Percentiles rank a stretch among this genome's conserved stretches.
phyloP scores from a whole-genome alignment of 1,284 basidiomycete species.

The Malassezia sympodialis region DNA sequence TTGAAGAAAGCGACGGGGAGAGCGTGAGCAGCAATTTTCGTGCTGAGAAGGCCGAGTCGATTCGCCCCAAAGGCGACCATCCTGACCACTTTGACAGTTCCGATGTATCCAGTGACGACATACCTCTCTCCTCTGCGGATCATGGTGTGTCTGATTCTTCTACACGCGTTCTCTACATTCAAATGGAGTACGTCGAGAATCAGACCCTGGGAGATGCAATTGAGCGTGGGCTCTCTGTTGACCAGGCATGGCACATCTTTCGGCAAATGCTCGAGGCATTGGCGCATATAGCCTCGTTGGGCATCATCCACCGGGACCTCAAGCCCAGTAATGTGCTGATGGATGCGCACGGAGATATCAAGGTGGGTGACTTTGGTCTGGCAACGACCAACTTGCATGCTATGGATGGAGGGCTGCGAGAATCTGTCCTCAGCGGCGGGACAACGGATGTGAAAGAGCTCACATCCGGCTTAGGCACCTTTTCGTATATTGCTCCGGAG shows the following conservation, averaged over 20 bases:
- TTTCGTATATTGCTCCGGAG: constrained; percentile 80
- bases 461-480: constrained; percentile 66
- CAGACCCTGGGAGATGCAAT: constrained; percentile 44
- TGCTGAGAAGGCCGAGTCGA: too few relatives aligned
- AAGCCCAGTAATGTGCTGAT: constrained; percentile 46
- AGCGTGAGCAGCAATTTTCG: not conserved
- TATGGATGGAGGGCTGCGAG: constrained; percentile 45
- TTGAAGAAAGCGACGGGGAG: not conserved
- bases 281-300: constrained; percentile 72
- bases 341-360: constrained; percentile 64
- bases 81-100: not conserved
- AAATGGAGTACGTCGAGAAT: constrained; percentile 58
- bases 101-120: not conserved
- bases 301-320: constrained; percentile 78
- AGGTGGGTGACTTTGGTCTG: constrained; percentile 89
- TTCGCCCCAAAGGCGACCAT: not conserved
- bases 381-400: constrained; percentile 49
- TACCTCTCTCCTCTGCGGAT: not conserved
- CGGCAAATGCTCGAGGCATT: constrained; percentile 78
- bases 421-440: constrained; percentile 54
- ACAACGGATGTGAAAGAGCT: constrained; percentile 63
- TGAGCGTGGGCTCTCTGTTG: constrained; percentile 37
- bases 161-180: constrained; percentile 66
- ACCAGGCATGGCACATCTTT: constrained; percentile 80
- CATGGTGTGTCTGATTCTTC: not conserved